phyloP scores from a whole-genome alignment of 805 yeast species.

The Cephaloascus fragrans region DNA sequence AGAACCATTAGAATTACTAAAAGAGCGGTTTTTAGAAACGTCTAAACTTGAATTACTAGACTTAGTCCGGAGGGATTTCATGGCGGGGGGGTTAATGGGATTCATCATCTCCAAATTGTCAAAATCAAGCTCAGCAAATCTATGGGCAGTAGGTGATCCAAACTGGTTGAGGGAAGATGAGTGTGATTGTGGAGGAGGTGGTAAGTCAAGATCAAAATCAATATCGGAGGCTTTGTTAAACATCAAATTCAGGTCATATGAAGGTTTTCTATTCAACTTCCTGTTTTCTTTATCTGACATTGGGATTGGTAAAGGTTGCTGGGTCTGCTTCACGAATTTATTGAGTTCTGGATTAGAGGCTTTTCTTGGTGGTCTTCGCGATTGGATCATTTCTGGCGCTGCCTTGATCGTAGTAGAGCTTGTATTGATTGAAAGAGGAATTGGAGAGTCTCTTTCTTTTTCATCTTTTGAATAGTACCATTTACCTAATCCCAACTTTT shows the following conservation, averaged over 20 bases:
- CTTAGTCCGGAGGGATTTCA: neutral
- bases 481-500: slow-evolving; percentile 54
- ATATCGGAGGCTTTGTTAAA: no score
- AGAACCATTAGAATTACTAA: neutral
- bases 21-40: slow-evolving; percentile 1
- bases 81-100: neutral
- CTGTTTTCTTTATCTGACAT: no score
- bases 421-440: neutral
- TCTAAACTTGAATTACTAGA: slow-evolving; percentile 5
- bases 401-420: neutral
- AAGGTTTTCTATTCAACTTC: no score
- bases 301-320: no score
- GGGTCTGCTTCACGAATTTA: slow-evolving; percentile 1
- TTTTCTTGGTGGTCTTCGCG: slow-evolving; percentile 30
- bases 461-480: slow-evolving; percentile 53
- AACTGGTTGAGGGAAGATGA: neutral
- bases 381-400: slow-evolving; percentile 59
- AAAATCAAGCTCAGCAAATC: neutral
- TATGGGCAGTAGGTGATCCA: neutral
- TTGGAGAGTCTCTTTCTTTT: slow-evolving; percentile 1
- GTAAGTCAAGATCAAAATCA: no score
- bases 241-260: no score
- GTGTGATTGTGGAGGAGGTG: no score
- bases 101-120: neutral
- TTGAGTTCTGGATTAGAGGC: slow-evolving; percentile 1